A percentile compares a stretch with the other conserved stretches of the same genome.
Conservation (phyloP, 2,329 filamentous ascomycete species). For the Aureobasidium sp. region DNA sequence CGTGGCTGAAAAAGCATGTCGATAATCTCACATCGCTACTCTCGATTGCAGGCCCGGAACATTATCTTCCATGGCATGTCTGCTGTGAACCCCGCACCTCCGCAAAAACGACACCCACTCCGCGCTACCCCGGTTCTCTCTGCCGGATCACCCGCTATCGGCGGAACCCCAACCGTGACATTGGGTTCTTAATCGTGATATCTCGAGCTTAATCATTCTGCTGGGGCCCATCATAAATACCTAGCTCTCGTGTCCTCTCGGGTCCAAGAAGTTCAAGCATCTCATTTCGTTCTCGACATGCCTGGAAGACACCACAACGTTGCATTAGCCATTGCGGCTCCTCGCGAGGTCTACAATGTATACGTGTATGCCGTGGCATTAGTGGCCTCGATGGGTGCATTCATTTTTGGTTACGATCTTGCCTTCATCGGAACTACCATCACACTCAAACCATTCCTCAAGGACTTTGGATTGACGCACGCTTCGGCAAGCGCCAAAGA, state of each 20-base stretch:
- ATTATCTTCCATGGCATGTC: background rate
- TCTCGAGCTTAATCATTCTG: background rate
- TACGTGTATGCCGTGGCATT: conserved; percentile 18
- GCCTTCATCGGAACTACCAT: conserved; percentile 22
- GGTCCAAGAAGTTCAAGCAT: background rate
- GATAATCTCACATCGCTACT: no score
- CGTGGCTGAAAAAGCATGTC: no score
- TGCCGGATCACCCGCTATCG: background rate
- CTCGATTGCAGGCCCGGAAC: background rate
- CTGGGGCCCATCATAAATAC: background rate
- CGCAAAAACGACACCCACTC: background rate
- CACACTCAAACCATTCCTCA: conserved; percentile 18
- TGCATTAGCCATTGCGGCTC: conserved; percentile 9
- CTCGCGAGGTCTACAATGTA: conserved; percentile 17
- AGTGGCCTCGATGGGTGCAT: conserved; percentile 20
- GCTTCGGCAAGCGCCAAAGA: conserved; percentile 12
- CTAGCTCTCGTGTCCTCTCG: background rate
- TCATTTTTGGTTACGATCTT: conserved; percentile 21
- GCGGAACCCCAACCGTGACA: background rate
- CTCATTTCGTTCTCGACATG: conserved; percentile 1
- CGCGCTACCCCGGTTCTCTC: background rate
- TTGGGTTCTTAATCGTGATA: background rate
- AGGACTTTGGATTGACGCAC: conserved; percentile 18
- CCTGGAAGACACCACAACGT: conserved; percentile 14
- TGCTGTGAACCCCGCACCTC: background rate